A percentile compares a stretch with the other conserved stretches of the same genome.
These are phyloP conservation scores for Nothomitra cinnamomea DNA, from an alignment of 2,329 filamentous ascomycete species.

Conservation along the genomic window DNA sequence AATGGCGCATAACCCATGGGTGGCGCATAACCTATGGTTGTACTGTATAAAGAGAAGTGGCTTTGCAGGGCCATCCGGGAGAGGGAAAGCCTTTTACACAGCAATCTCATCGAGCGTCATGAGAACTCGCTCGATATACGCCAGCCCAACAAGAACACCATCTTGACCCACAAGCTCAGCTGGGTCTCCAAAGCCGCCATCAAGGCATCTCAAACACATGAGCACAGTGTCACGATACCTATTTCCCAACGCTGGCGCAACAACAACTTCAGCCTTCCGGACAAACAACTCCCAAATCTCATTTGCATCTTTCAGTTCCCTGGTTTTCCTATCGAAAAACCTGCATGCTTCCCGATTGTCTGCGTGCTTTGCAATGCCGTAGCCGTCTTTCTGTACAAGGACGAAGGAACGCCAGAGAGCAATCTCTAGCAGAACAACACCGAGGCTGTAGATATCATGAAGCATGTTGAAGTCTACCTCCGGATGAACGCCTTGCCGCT, in stretches of 20 bases:
- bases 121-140: neutral
- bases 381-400: neutral
- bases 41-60: too few relatives aligned
- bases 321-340: neutral
- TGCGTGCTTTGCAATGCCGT: neutral
- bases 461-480: slow-evolving; percentile 30
- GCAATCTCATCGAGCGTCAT: neutral
- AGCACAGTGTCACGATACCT: neutral
- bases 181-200: neutral
- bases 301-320: neutral
- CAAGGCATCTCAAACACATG: neutral
- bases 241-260: neutral
- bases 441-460: slow-evolving; percentile 40
- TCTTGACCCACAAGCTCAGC: neutral
- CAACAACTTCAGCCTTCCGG: neutral
- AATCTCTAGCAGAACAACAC: slow-evolving; percentile 36
- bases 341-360: neutral
- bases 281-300: neutral
- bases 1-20: too few relatives aligned
- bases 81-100: neutral
- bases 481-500: slow-evolving; percentile 25
- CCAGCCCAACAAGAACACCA: neutral
- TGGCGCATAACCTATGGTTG: too few relatives aligned
- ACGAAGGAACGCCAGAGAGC: slow-evolving; percentile 28
- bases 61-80: too few relatives aligned